A percentile compares a stretch with the other conserved stretches of the same genome.
Conservation (phyloP, 345 rosid species). For the Bretschneidera sinensis region DNA sequence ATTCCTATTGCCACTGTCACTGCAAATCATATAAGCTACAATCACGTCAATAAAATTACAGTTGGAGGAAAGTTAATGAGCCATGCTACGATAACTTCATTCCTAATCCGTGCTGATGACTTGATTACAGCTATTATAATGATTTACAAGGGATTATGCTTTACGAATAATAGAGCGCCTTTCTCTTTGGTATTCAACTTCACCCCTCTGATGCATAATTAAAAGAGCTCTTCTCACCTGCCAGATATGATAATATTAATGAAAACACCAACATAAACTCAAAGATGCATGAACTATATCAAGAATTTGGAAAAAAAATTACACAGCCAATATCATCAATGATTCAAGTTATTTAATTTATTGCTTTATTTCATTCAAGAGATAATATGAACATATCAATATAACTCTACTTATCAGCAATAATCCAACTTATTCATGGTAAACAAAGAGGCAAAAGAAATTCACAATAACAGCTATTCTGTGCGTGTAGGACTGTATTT, state of each 20-base stretch:
- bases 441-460: too few species aligned
- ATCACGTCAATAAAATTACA: too few species aligned
- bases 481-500: neutral
- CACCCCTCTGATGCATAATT: constrained; percentile 96
- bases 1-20: too few species aligned
- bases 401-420: neutral
- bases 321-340: too few species aligned
- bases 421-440: neutral
- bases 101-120: too few species aligned
- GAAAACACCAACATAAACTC: neutral
- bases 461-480: neutral
- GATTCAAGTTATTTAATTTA: neutral
- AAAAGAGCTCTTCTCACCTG: constrained; percentile 97
- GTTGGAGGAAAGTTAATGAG: too few species aligned
- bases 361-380: neutral
- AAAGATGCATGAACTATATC: neutral
- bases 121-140: too few species aligned
- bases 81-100: too few species aligned
- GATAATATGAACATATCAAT: too few species aligned
- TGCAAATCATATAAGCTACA: too few species aligned
- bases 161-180: constrained; percentile 79
- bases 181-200: constrained; percentile 89
- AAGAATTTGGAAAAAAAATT: neutral
- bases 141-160: too few species aligned
- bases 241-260: neutral